These are phyloP conservation scores for Melampsora larici-populina DNA, from an alignment of 1,284 basidiomycete genomes.

Conservation along the genomic window DNA sequence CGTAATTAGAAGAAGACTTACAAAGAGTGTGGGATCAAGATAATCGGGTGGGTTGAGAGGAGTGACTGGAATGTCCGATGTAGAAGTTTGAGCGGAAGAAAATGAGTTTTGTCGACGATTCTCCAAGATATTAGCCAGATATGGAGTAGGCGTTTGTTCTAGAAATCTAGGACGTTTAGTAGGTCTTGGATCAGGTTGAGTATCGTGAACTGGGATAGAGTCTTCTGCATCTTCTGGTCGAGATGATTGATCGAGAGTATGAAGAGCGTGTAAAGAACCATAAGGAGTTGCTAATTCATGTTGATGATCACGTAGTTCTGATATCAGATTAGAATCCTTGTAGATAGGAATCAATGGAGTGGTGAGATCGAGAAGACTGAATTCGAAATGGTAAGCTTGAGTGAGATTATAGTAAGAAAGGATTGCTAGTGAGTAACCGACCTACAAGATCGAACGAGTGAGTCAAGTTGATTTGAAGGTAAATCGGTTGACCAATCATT, in stretches of 20 bases:
- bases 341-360: conserved; percentile 18
- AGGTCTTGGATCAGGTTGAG: background rate
- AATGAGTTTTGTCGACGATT: background rate
- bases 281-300: conserved; percentile 40
- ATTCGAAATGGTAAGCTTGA: background rate
- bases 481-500: no score
- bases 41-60: conserved; percentile 13
- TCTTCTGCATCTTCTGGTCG: background rate
- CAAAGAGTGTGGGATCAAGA: conserved; percentile 20
- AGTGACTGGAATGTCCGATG: background rate
- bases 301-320: conserved; percentile 26
- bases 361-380: conserved; percentile 32
- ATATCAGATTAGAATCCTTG: conserved; percentile 31
- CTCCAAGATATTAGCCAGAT: background rate
- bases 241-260: background rate
- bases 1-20: background rate
- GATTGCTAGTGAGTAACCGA: background rate
- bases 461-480: background rate
- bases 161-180: background rate
- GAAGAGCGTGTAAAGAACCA: conserved; percentile 35
- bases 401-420: background rate
- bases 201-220: background rate
- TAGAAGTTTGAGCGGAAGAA: background rate
- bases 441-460: background rate
- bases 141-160: conserved; percentile 8